Evolutionary conservation across 2,329 filamentous ascomycete genomes (phyloP).

Genomic region (Amauroascus niger): DNA sequence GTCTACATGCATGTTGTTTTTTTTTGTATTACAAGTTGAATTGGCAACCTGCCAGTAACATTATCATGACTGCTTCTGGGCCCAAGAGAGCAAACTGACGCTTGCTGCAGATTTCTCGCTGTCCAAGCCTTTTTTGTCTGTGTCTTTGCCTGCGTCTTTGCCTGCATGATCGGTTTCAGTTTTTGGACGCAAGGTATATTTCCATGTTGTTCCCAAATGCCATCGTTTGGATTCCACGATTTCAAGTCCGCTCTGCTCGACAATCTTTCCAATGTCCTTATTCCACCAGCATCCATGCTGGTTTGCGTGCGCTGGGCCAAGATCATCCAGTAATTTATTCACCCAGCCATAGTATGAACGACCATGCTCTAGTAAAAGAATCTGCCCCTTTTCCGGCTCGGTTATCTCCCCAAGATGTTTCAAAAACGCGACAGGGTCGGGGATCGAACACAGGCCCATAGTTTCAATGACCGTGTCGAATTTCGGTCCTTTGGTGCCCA

Average conservation of each 20-base stretch:
- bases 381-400: slow-evolving; percentile 33
- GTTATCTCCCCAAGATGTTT: slow-evolving; percentile 33
- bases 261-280: slow-evolving; percentile 41
- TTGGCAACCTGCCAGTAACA: background rate
- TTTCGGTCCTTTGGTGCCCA: slow-evolving; percentile 15
- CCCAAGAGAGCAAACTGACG: background rate
- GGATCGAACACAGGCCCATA: slow-evolving; percentile 43
- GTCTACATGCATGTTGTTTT: background rate
- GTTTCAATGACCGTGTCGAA: slow-evolving; percentile 44
- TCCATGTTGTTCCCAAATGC: slow-evolving; percentile 43
- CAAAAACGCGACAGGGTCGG: slow-evolving; percentile 36
- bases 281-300: slow-evolving; percentile 47
- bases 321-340: slow-evolving; percentile 40
- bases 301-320: slow-evolving; percentile 41
- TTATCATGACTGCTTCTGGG: slow-evolving; percentile 6
- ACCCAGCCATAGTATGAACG: slow-evolving; percentile 39
- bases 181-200: slow-evolving; percentile 32
- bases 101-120: background rate
- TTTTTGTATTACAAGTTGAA: background rate
- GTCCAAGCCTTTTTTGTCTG: background rate
- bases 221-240: slow-evolving; percentile 39
- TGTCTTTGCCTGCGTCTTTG: background rate
- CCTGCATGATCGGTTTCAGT: slow-evolving; percentile 2
- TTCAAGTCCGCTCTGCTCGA: slow-evolving; percentile 40
- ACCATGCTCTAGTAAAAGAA: slow-evolving; percentile 43